Conservation (phyloP, 768 basidiomycete genomes). For the Kwoniella dendrophila region DNA sequence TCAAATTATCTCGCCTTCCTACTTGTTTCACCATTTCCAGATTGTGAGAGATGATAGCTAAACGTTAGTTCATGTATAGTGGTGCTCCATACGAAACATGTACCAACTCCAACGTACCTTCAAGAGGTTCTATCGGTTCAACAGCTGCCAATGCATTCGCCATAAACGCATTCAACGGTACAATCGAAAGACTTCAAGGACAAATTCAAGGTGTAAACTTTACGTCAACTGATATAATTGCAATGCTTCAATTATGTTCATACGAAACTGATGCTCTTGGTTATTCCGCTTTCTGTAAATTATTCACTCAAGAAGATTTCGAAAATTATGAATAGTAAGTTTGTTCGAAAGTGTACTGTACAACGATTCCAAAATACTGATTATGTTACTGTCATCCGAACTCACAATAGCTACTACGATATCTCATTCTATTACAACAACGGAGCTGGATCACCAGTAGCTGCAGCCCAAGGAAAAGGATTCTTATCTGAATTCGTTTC, state of each 20-base stretch:
- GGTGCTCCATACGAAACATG: conserved; percentile 53
- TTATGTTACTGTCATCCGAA: neutral
- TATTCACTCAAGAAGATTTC: conserved; percentile 56
- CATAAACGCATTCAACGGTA: conserved; percentile 37
- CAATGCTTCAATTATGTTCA: conserved; percentile 55
- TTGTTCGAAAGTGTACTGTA: too few species aligned
- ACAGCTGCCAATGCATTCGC: conserved; percentile 35
- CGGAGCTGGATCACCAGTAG: conserved; percentile 49
- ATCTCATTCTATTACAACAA: conserved; percentile 50
- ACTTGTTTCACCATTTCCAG: too few species aligned
- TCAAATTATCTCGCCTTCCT: too few species aligned
- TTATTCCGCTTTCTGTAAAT: conserved; percentile 53
- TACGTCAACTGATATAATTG: conserved; percentile 41
- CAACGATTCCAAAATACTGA: neutral
- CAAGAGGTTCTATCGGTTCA: conserved; percentile 37
- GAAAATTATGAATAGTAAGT: conserved; percentile 45
- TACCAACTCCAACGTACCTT: conserved; percentile 38
- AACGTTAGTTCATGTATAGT: neutral
- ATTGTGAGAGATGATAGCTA: too few species aligned
- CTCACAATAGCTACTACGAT: neutral
- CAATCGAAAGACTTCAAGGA: conserved; percentile 37
- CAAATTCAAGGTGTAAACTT: conserved; percentile 39
- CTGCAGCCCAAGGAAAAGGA: conserved; percentile 53
- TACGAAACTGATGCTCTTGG: conserved; percentile 55
- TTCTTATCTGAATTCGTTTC: conserved; percentile 55